These are phyloP conservation scores for Caryocar brasiliense DNA, from an alignment of 441 rosid genomes.

Conservation along the genomic window DNA sequence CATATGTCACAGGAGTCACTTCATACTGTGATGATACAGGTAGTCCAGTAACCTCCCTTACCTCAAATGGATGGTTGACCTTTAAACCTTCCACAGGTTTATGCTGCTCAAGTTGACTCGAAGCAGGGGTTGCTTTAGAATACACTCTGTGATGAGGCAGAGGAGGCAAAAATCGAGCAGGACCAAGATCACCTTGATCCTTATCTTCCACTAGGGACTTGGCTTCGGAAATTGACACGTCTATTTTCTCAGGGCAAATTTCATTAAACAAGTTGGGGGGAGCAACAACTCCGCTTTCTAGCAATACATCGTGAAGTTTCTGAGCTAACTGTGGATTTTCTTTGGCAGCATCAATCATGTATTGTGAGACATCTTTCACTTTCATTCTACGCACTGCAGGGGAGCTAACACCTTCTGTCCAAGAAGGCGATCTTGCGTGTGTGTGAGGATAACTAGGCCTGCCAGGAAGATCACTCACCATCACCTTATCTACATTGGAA, in stretches of 20 bases:
- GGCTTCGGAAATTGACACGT: conserved; percentile 29
- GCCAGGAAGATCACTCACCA: conserved; percentile 32
- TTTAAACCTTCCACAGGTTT: conserved; percentile 30
- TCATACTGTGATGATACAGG: conserved; percentile 35
- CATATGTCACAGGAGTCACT: conserved; percentile 32
- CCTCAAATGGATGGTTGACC: conserved; percentile 22
- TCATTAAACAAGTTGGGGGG: conserved; percentile 84
- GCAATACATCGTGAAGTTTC: conserved; percentile 89
- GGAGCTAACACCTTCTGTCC: conserved; percentile 97
- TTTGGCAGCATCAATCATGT: conserved; percentile 95
- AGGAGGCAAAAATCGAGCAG: conserved; percentile 58
- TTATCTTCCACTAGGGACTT: conserved; percentile 32
- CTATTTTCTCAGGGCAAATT: conserved; percentile 46
- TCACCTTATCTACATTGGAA: conserved; percentile 26
- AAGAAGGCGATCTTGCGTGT: conserved; percentile 87
- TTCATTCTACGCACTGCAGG: conserved; percentile 84
- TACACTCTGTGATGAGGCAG: conserved; percentile 41
- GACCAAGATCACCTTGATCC: conserved; percentile 34
- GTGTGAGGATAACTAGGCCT: conserved; percentile 43
- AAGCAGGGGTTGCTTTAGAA: conserved; percentile 24
- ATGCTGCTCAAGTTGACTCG: conserved; percentile 27
- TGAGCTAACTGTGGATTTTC: conserved; percentile 91
- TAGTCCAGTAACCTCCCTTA: conserved; percentile 32
- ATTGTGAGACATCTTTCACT: conserved; percentile 91
- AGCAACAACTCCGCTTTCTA: conserved; percentile 90